A percentile compares a stretch with the other conserved stretches of the same genome.
phyloP scores from a whole-genome alignment of 371 early-diverging fungal species.

The Mortierella sp. region DNA sequence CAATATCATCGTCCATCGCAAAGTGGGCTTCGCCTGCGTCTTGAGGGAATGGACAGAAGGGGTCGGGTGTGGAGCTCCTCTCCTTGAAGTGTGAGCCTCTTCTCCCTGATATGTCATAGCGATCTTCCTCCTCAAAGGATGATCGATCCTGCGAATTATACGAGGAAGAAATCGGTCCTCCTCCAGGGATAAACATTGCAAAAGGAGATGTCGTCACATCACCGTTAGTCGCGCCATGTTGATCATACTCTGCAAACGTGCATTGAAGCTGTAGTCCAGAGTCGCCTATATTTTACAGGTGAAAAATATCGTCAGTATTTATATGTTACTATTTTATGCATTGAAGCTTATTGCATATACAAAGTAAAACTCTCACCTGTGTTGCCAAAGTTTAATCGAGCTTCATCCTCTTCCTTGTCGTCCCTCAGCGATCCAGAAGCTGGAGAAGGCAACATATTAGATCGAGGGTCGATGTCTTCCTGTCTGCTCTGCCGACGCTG shows the following conservation, averaged over 20 bases:
- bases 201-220: slow-evolving; percentile 18
- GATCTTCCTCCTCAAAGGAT: slow-evolving; percentile 11
- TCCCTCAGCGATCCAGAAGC: slow-evolving; percentile 38
- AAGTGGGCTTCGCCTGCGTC: slow-evolving; percentile 64
- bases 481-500: slow-evolving; percentile 59
- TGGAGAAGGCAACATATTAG: slow-evolving; percentile 41
- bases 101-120: not conserved
- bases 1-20: slow-evolving; percentile 61
- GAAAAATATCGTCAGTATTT: not conserved
- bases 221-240: not conserved
- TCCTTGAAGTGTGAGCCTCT: slow-evolving; percentile 28
- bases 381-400: slow-evolving; percentile 1
- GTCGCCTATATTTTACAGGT: not conserved
- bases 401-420: slow-evolving; percentile 42
- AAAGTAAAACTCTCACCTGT: not conserved
- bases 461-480: slow-evolving; percentile 19
- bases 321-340: not conserved
- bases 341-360: not conserved
- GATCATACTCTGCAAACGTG: slow-evolving; percentile 14
- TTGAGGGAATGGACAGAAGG: slow-evolving; percentile 57
- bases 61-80: slow-evolving; percentile 33
- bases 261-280: slow-evolving; percentile 5
- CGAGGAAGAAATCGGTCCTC: slow-evolving; percentile 5
- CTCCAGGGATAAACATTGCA: slow-evolving; percentile 21
- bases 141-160: slow-evolving; percentile 10